Percentiles rank a stretch among this genome's conserved stretches.
phyloP scores from a whole-genome alignment of 768 basidiomycete species.

The Pholiota molesta region DNA sequence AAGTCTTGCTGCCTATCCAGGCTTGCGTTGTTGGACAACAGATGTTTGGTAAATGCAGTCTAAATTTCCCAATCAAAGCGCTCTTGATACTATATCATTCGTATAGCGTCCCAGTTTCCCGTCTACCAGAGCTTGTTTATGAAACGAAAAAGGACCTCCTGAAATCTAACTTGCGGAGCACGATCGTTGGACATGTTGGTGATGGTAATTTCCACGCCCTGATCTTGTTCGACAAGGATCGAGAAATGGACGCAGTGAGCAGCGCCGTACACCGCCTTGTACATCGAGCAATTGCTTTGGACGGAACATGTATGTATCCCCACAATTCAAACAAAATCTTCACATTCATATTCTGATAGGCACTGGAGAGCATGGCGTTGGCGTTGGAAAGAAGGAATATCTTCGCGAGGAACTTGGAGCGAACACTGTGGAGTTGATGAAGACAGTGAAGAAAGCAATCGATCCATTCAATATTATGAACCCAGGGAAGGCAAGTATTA shows the following conservation, averaged over 20 bases:
- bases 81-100: neutral
- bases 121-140: conserved; percentile 67
- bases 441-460: conserved; percentile 75
- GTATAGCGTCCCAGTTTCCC: conserved; percentile 67
- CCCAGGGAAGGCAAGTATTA: conserved; percentile 66
- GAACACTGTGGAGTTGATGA: conserved; percentile 85
- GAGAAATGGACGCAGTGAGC: conserved; percentile 56
- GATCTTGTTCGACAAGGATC: conserved; percentile 60
- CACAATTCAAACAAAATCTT: neutral
- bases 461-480: conserved; percentile 86
- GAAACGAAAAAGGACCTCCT: conserved; percentile 82
- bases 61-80: neutral
- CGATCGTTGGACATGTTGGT: conserved; percentile 82
- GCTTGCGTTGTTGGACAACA: conserved; percentile 77
- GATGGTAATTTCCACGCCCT: conserved; percentile 66
- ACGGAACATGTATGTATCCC: conserved; percentile 68
- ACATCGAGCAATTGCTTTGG: conserved; percentile 69
- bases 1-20: conserved; percentile 65
- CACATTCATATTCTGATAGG: conserved; percentile 39
- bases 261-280: conserved; percentile 73
- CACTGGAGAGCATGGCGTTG: conserved; percentile 88
- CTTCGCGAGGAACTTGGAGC: conserved; percentile 81
- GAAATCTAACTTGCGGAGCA: conserved; percentile 56
- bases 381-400: conserved; percentile 85
- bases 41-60: conserved; percentile 76